These are phyloP conservation scores for Draba incana DNA, from an alignment of 345 rosid species.

Conservation along the genomic window DNA sequence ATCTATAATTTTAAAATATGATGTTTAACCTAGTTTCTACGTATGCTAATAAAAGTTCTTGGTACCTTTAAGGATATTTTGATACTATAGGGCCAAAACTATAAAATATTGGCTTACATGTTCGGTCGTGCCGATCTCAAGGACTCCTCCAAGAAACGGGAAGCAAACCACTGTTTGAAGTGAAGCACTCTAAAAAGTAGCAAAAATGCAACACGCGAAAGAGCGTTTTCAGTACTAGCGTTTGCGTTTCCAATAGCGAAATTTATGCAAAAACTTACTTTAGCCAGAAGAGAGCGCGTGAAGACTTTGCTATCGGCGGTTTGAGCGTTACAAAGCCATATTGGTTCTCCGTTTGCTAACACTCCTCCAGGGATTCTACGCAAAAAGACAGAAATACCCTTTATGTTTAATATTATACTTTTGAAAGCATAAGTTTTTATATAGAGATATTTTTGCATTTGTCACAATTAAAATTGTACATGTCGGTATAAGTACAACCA, in stretches of 20 bases:
- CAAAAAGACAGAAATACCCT: conserved; percentile 2
- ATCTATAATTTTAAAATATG: too few relatives aligned
- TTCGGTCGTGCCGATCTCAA: conserved; percentile 88
- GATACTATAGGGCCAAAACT: not conserved
- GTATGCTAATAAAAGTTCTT: not conserved
- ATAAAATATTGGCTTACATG: conserved; percentile 50
- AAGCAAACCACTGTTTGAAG: conserved; percentile 88
- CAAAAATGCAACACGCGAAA: conserved; percentile 30
- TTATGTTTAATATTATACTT: not conserved
- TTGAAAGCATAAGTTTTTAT: too few relatives aligned
- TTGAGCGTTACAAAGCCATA: conserved; percentile 88
- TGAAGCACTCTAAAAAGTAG: conserved; percentile 62
- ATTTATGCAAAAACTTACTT: conserved; percentile 50
- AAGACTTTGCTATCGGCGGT: conserved; percentile 82
- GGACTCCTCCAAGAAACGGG: conserved; percentile 71
- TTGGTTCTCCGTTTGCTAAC: conserved; percentile 55
- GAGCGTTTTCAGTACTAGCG: conserved; percentile 24
- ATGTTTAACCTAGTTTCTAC: too few relatives aligned
- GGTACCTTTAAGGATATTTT: not conserved
- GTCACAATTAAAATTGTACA: not conserved
- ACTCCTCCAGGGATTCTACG: conserved; percentile 85
- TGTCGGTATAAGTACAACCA: not conserved
- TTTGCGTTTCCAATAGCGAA: conserved; percentile 8
- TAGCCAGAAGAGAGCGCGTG: conserved; percentile 90
- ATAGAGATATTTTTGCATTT: not conserved